Evolutionary conservation across 225 moss, liverwort and hornwort genomes (phyloP).

Genomic region (Bryum argenteum): DNA sequence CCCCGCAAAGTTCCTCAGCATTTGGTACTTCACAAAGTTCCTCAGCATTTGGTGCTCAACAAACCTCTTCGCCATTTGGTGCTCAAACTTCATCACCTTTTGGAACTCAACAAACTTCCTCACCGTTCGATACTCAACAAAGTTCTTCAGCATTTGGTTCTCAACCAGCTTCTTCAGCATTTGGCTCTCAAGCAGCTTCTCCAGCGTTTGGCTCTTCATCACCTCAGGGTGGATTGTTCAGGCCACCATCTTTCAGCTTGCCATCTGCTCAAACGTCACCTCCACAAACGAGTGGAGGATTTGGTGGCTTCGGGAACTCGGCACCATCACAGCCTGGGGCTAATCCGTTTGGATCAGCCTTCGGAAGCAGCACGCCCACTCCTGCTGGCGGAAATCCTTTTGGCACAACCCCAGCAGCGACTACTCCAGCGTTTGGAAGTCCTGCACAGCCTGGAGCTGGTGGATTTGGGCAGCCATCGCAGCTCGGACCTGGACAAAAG

Average conservation of each 20-base stretch:
- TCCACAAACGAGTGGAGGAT: constrained; percentile 53
- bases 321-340: constrained; percentile 45
- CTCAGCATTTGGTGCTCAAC: constrained; percentile 26
- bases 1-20: constrained; percentile 31
- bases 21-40: constrained; percentile 55
- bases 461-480: constrained; percentile 95
- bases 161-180: constrained; percentile 42
- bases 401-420: constrained; percentile 50
- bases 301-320: constrained; percentile 48
- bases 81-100: constrained; percentile 41
- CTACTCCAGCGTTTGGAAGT: constrained; percentile 72
- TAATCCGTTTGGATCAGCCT: constrained; percentile 70
- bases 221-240: constrained; percentile 79
- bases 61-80: constrained; percentile 52
- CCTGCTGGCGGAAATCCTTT: constrained; percentile 61
- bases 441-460: constrained; percentile 65
- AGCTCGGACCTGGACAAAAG: constrained; percentile 92
- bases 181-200: constrained; percentile 34
- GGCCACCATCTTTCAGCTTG: constrained; percentile 89
- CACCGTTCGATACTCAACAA: constrained; percentile 42
- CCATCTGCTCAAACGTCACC: constrained; percentile 77
- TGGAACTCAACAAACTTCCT: constrained; percentile 36
- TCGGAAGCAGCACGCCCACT: constrained; percentile 55
- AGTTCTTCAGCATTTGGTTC: constrained; percentile 43
- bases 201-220: constrained; percentile 47